Evolutionary conservation across 2,329 filamentous ascomycete genomes (phyloP), one percentile per base, ranked within the genome.

Genomic region (Cyclaneusma minus): DNA sequence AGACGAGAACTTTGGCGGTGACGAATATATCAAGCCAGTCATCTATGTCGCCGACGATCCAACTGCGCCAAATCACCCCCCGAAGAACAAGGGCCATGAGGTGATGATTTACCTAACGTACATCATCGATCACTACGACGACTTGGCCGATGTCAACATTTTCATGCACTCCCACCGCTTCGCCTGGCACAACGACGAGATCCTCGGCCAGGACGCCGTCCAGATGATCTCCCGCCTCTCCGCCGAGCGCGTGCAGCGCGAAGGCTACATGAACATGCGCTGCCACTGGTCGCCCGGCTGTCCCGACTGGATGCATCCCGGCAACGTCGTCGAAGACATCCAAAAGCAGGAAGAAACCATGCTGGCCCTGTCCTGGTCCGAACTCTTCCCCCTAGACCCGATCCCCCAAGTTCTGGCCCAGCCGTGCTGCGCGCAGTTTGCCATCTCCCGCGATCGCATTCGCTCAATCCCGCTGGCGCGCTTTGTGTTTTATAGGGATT

Each of bases 391-490:
- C 3, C 41, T 48, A 20, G 49, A 51, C 18, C 45, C 50, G 3
- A 46, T 60, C 4, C 65, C 67, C 0, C 43, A 51, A 1, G 40
- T 56, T 7, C 55, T 74, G 6, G 66, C 58, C 3, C 60, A 62
- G 2, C 57, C 66, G 7, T 76, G 70, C 45, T 76, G 70, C 43
- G 67, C 69, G 19, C 71, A 77, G 44, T 75, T 76, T 35, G 70
- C 62, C 2, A 62, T 74, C 5, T 64, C 64, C 7, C 50, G 57
- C 9, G 57, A 64, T 9, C 56, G 58, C 22, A 54, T 75, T 17
- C 53, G 44, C 2, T 41, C 47, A 18, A 54, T 64, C 15, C 55
- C 64, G 3, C 47, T 44, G 25, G 52, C 53, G 10, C 64, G 68
- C 28, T 77, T 75, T 35, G 38, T 62, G 15, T 56, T 56, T 23